Evolutionary conservation across 2,329 filamentous ascomycete genomes (phyloP).

Genomic region (Fusarium albidum): DNA sequence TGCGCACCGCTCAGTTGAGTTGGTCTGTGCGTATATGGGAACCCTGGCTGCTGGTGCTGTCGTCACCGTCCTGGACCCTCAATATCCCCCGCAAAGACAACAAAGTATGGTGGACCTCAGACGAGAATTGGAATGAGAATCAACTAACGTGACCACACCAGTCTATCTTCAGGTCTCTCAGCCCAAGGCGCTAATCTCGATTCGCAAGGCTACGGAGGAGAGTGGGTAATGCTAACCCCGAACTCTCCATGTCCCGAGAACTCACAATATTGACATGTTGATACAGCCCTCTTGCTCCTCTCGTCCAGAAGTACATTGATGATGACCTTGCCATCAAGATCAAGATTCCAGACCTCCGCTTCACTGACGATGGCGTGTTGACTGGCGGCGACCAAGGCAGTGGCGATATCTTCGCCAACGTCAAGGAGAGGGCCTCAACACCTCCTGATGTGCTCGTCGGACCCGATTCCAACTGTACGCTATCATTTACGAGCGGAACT

Average conservation of each 20-base stretch:
- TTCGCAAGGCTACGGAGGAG: constrained; percentile 70
- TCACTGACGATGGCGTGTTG: constrained; percentile 76
- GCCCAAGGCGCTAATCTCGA: constrained; percentile 72
- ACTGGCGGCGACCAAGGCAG: constrained; percentile 73
- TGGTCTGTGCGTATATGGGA: constrained; percentile 79
- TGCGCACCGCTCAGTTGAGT: constrained; percentile 77
- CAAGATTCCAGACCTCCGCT: constrained; percentile 75
- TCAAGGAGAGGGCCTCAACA: constrained; percentile 58
- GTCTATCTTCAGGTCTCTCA: constrained; percentile 82
- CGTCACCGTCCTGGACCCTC: constrained; percentile 76
- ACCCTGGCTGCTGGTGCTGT: constrained; percentile 68
- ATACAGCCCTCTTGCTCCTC: constrained; percentile 55
- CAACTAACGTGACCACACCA: not conserved
- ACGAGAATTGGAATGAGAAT: too few species aligned
- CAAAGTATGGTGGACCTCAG: constrained; percentile 16
- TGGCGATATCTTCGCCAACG: constrained; percentile 70
- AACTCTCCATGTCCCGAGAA: not conserved
- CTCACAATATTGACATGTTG: constrained; percentile 7
- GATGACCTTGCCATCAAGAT: constrained; percentile 77
- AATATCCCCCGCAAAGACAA: constrained; percentile 41
- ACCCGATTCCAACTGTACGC: constrained; percentile 81
- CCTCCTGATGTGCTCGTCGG: constrained; percentile 80
- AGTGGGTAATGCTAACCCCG: constrained; percentile 16
- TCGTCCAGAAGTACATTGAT: constrained; percentile 71
- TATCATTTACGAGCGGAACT: constrained; percentile 76